phyloP scores from a whole-genome alignment of 768 basidiomycete species.

The Lactifluus subvellereus region DNA sequence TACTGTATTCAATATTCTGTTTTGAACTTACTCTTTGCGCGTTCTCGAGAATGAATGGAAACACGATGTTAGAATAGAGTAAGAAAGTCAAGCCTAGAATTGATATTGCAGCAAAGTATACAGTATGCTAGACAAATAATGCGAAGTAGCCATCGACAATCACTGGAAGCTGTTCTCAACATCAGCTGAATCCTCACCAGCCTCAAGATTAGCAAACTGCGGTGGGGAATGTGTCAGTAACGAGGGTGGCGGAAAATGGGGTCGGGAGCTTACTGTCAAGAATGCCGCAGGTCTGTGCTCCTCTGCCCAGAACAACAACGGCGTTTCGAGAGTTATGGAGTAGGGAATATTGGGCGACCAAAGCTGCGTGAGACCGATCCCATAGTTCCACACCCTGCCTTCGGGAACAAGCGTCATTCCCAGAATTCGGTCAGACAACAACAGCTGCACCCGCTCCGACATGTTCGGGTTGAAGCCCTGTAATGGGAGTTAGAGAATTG shows the following conservation, averaged over 20 bases:
- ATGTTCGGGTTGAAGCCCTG: conserved; percentile 97
- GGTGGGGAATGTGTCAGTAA: conserved; percentile 14
- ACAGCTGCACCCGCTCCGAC: conserved; percentile 91
- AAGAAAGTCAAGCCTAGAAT: background rate
- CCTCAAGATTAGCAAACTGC: conserved; percentile 86
- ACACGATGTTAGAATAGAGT: background rate
- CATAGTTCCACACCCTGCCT: conserved; percentile 96
- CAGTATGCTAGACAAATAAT: conserved; percentile 11
- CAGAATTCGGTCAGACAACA: conserved; percentile 91
- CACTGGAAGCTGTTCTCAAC: conserved; percentile 93
- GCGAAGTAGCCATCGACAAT: conserved; percentile 19
- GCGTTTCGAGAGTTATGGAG: conserved; percentile 85
- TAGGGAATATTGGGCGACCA: conserved; percentile 83
- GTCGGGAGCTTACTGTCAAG: conserved; percentile 59
- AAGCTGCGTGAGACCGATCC: conserved; percentile 85
- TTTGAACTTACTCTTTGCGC: background rate
- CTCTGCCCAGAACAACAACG: conserved; percentile 92
- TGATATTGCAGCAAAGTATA: conserved; percentile 15
- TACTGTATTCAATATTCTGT: background rate
- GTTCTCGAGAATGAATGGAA: background rate
- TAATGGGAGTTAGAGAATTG: conserved; percentile 12
- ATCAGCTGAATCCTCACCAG: conserved; percentile 89
- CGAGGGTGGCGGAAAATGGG: background rate
- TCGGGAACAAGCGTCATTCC: conserved; percentile 94
- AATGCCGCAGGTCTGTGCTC: conserved; percentile 93